Conservation (phyloP, 257 asterid genomes). For the Capsicum rhomboideum region DNA sequence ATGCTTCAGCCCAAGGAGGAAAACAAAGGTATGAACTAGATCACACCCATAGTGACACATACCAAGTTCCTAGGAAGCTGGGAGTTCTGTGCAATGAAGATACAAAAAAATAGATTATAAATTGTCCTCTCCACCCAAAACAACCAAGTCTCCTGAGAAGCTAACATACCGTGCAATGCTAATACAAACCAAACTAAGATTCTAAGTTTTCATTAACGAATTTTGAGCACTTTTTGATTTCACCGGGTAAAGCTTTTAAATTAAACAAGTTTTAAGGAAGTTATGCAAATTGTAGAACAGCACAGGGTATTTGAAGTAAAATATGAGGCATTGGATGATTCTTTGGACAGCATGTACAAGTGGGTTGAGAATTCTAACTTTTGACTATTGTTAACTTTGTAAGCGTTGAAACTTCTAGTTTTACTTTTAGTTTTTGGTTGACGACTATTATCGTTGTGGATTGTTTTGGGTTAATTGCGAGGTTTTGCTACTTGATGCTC, state of each 20-base stretch:
- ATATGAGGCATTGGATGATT: neutral
- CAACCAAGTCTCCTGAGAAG: neutral
- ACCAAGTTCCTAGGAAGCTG: neutral
- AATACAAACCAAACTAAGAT: neutral
- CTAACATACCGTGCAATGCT: neutral
- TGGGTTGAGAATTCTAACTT: neutral
- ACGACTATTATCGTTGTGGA: neutral
- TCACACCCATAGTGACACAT: neutral
- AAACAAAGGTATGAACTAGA: slow-evolving; percentile 36
- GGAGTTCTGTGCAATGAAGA: neutral
- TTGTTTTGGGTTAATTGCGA: neutral
- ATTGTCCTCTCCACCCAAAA: neutral
- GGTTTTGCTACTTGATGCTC: neutral
- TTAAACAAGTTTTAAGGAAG: neutral
- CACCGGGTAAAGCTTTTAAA: neutral
- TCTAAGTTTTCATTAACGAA: neutral
- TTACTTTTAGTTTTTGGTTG: neutral
- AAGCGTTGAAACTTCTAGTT: neutral
- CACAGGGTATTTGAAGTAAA: neutral
- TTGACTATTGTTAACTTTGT: neutral
- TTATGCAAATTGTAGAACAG: neutral
- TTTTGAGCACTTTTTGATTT: neutral
- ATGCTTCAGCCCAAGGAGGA: slow-evolving; percentile 50
- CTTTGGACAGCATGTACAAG: neutral
- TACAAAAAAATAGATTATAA: neutral